phyloP scores from a whole-genome alignment of 768 basidiomycete genomes.

The Zangia roseola region DNA sequence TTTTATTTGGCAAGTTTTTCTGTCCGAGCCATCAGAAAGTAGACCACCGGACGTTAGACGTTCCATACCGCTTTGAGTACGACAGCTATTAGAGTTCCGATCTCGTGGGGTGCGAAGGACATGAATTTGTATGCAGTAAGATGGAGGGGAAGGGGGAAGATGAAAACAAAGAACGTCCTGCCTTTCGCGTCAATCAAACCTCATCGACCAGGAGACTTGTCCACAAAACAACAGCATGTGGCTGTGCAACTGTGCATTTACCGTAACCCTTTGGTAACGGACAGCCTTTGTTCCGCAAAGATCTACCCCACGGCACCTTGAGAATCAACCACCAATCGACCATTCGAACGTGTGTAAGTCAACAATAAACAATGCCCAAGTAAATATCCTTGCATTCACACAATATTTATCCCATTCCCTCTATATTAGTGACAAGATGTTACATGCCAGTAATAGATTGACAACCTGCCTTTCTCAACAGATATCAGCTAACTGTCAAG shows the following conservation, averaged over 20 bases:
- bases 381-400: no score
- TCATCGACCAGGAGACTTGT: constrained; percentile 9
- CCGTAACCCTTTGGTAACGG: no score
- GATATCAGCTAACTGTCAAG: no score
- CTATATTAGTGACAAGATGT: no score
- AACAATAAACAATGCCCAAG: no score
- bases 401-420: no score
- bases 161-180: constrained; percentile 12
- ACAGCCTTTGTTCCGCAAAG: neutral
- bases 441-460: no score
- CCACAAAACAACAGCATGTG: constrained; percentile 14
- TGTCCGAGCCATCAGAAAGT: constrained; percentile 34
- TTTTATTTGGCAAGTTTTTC: constrained; percentile 89
- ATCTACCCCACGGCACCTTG: no score
- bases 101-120: constrained; percentile 64
- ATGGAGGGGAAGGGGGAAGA: constrained; percentile 2
- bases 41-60: constrained; percentile 1
- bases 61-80: constrained; percentile 87
- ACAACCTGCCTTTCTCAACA: no score
- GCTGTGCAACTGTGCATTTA: constrained; percentile 16
- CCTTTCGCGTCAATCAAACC: constrained; percentile 17
- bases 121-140: constrained; percentile 34
- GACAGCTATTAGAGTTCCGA: constrained; percentile 93
- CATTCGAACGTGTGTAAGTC: no score
- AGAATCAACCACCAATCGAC: no score